Base-by-base conservation (phyloP, 2,329 filamentous ascomycete species). In the Neofusicoccum laricinum region DNA sequence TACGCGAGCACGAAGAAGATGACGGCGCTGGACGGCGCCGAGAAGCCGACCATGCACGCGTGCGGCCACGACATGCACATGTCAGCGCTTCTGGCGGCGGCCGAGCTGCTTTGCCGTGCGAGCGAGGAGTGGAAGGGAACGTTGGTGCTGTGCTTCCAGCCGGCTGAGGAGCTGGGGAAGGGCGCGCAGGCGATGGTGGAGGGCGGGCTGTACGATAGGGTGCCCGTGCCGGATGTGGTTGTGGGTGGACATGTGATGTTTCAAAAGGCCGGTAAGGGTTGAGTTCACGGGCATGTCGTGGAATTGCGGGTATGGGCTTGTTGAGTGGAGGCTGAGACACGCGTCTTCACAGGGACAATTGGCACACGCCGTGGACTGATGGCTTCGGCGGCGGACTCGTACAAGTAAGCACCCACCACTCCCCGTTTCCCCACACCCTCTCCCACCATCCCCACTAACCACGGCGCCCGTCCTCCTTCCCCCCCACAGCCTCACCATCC, bases 31-130 rank as follows among this genome's bases (percentile, higher is more conserved):
- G 79, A 84, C 8, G 85, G 84, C 0, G 71, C 77, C 0, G 76
- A 80, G 62, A 82, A 82, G 61, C 83, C 84, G 0, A 84, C 88
- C 0, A 90, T 90, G 87, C 88, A 90, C 72, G 87, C 87, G 21
- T 90, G 87, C 71, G 88, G 88, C 0, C 88, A 90, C 69, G 87
- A 89, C 68, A 85, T 88, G 77, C 87, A 90, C 70, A 84, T 89
- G 30, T 81, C 85, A 0, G 77, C 78, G 36, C 76, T 90, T 3
- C 77, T 90, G 1, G 88, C 82, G 0, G 82, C 84, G 0, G 81
- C 85, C 0, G 78, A 82, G 19, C 76, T 82, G 0, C 76, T 91
- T 0, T 73, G 80, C 1, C 73, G 72, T 0, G 72, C 76, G 0
- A 78, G 73, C n/a, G 68, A 79, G 0, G 36, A 67, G 0, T 91